Evolutionary conservation across 768 basidiomycete genomes (phyloP).

Genomic region (Strobilomyces echinocephalus): DNA sequence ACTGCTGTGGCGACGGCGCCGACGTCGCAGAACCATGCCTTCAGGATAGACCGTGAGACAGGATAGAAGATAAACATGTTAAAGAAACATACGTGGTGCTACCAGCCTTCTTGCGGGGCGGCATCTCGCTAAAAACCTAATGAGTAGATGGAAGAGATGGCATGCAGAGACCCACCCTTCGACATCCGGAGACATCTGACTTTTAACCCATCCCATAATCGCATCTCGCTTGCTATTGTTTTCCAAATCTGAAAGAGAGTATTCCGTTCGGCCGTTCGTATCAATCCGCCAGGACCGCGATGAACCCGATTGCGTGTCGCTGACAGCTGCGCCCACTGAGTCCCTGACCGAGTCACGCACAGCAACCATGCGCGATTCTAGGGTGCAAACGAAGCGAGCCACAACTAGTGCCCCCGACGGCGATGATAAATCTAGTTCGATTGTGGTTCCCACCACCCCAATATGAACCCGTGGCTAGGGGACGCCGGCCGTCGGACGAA

Average conservation of each 20-base stretch:
- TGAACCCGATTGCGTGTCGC: background rate
- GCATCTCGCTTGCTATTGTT: too few relatives aligned
- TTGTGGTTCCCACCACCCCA: background rate
- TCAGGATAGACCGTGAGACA: background rate
- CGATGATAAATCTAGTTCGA: constrained; percentile 1
- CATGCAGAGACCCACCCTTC: background rate
- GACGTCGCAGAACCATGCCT: background rate
- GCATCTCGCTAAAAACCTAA: background rate
- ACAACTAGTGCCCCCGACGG: background rate
- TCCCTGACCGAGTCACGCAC: background rate
- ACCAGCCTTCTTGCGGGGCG: background rate
- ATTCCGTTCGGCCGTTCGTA: background rate
- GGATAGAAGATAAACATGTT: too few relatives aligned
- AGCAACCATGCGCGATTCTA: background rate
- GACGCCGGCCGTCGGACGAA: background rate
- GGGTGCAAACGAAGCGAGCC: background rate
- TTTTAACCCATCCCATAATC: background rate
- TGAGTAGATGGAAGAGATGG: background rate
- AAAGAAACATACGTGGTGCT: background rate
- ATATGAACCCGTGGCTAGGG: background rate
- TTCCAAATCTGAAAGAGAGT: background rate
- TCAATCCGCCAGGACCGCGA: constrained; percentile 8
- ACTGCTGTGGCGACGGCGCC: background rate
- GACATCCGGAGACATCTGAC: background rate
- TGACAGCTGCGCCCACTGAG: background rate